Conservation (phyloP, 2,329 filamentous ascomycete genomes). For the Aspergillus viridinutans region DNA sequence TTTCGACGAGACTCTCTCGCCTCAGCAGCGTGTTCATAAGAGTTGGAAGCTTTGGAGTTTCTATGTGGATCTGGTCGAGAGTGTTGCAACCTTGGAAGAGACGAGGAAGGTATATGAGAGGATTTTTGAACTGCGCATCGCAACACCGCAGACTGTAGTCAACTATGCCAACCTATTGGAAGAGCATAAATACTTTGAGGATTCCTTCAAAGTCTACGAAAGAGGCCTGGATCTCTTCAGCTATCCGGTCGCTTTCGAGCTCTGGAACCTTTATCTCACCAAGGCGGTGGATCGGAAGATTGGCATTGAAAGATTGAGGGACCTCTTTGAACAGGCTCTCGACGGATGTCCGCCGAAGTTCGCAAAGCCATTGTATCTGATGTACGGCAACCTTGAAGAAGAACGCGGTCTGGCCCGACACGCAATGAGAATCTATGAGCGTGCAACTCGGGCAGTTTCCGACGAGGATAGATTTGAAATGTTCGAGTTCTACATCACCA, state of each 20-base stretch:
- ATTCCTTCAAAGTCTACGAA: slow-evolving; percentile 97
- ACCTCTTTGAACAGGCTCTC: slow-evolving; percentile 94
- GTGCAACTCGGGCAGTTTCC: slow-evolving; percentile 87
- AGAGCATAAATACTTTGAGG: slow-evolving; percentile 91
- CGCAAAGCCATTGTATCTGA: slow-evolving; percentile 90
- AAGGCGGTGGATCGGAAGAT: slow-evolving; percentile 97
- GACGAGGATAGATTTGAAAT: slow-evolving; percentile 94
- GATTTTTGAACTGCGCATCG: slow-evolving; percentile 96
- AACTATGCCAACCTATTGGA: slow-evolving; percentile 96
- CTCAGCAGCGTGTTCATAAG: slow-evolving; percentile 96
- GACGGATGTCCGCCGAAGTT: slow-evolving; percentile 94
- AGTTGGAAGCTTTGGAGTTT: slow-evolving; percentile 99
- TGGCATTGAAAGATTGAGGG: slow-evolving; percentile 85
- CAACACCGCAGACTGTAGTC: slow-evolving; percentile 95
- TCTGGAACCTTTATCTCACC: slow-evolving; percentile 97
- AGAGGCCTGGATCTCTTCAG: slow-evolving; percentile 95
- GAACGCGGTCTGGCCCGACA: slow-evolving; percentile 90
- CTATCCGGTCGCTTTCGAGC: slow-evolving; percentile 95
- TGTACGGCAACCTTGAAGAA: slow-evolving; percentile 97
- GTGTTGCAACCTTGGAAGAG: slow-evolving; percentile 84
- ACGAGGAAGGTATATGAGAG: slow-evolving; percentile 92
- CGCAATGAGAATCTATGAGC: slow-evolving; percentile 98
- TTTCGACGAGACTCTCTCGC: slow-evolving; percentile 89
- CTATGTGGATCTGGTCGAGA: slow-evolving; percentile 96
- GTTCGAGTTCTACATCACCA: slow-evolving; percentile 99